Percentiles rank a stretch among this genome's conserved stretches.
These are phyloP conservation scores for Pythium biforme DNA, from an alignment of 352 stramenopile species.

Conservation along the genomic window DNA sequence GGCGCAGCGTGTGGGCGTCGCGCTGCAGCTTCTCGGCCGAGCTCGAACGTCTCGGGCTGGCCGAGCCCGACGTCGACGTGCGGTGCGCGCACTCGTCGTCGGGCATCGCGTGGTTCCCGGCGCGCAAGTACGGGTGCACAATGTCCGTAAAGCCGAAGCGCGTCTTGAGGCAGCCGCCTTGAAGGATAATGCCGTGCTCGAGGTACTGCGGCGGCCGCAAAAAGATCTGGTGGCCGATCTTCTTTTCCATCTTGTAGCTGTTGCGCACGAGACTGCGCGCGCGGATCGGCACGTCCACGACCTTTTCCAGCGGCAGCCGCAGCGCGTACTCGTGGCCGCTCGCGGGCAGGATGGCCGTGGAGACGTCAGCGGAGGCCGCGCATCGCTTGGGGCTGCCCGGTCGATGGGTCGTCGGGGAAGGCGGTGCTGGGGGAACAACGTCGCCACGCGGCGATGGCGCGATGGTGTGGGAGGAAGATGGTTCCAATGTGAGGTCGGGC, in stretches of 20 bases:
- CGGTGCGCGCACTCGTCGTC: constrained; percentile 15
- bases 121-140: constrained; percentile 26
- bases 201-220: constrained; percentile 29
- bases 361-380: not conserved
- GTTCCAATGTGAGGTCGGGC: constrained; percentile 16
- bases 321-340: constrained; percentile 22
- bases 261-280: constrained; percentile 30
- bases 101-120: constrained; percentile 20
- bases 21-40: constrained; percentile 25
- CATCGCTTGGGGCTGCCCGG: constrained; percentile 12
- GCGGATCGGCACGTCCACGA: constrained; percentile 29
- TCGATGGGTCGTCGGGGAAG: not conserved
- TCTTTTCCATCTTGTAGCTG: constrained; percentile 27
- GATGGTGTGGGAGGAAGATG: not conserved
- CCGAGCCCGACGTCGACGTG: constrained; percentile 18
- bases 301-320: constrained; percentile 27
- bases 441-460: not conserved
- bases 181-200: constrained; percentile 31
- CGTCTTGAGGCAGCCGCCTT: constrained; percentile 26
- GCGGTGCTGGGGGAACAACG: not conserved
- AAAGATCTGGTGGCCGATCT: constrained; percentile 28
- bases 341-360: not conserved
- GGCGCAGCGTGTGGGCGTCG: constrained; percentile 15
- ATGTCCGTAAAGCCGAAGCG: constrained; percentile 28
- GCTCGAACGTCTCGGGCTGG: constrained; percentile 9